Percentiles rank a stretch among this genome's conserved stretches.
Conservation (phyloP, 495 filamentous ascomycete genomes). For the Aspergillus nidulans region DNA sequence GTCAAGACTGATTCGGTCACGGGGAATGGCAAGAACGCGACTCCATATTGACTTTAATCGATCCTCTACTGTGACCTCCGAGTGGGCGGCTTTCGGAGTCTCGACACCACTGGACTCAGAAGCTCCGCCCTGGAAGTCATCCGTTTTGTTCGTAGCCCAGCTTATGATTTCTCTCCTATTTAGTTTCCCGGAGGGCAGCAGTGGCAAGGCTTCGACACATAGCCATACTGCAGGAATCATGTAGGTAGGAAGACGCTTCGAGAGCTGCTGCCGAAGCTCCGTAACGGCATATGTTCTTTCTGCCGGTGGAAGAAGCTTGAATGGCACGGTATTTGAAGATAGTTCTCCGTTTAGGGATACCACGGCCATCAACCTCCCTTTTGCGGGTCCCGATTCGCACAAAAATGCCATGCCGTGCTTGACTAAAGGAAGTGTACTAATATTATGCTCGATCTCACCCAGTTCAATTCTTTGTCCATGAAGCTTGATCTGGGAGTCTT, state of each 20-base stretch:
- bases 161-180: constrained; percentile 41
- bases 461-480: constrained; percentile 64
- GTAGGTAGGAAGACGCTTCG: constrained; percentile 40
- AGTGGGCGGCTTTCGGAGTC: constrained; percentile 8
- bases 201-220: constrained; percentile 44
- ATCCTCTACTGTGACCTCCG: constrained; percentile 32
- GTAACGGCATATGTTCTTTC: constrained; percentile 24
- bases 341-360: constrained; percentile 25
- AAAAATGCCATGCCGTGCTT: constrained; percentile 43
- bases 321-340: constrained; percentile 18
- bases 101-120: background rate
- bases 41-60: constrained; percentile 44
- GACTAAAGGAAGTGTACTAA: constrained; percentile 25
- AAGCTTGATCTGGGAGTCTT: constrained; percentile 65
- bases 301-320: constrained; percentile 23
- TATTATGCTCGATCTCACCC: constrained; percentile 59
- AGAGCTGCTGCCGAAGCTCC: constrained; percentile 24
- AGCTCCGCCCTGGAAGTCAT: constrained; percentile 19
- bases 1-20: constrained; percentile 41
- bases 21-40: constrained; percentile 49
- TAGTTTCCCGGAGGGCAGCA: constrained; percentile 49
- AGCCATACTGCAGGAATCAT: constrained; percentile 56
- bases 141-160: constrained; percentile 31
- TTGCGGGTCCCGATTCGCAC: constrained; percentile 37
- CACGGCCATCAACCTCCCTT: constrained; percentile 38